These are phyloP conservation scores for Malus sylvestris DNA, from an alignment of 306 rosid species.

Conservation along the genomic window DNA sequence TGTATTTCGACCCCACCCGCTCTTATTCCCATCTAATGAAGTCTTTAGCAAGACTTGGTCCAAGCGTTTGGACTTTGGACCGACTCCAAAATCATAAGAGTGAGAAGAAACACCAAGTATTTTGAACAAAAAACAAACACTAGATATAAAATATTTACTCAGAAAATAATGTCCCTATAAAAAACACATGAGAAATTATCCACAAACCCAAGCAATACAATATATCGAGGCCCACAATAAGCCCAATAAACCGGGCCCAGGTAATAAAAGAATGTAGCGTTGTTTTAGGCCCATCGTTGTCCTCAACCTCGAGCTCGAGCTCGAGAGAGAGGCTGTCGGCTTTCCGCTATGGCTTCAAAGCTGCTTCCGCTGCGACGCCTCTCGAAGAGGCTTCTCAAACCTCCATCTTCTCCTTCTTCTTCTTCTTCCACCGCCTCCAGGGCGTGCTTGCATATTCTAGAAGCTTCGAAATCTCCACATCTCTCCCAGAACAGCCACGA, in stretches of 20 bases:
- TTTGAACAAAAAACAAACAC: no score
- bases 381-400: constrained; percentile 33
- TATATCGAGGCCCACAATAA: background rate
- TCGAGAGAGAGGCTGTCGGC: background rate
- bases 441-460: constrained; percentile 13
- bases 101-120: no score
- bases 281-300: background rate
- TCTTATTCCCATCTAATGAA: no score
- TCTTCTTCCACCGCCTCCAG: constrained; percentile 19
- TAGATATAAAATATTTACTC: no score
- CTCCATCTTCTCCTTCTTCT: constrained; percentile 15
- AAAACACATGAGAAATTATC: no score
- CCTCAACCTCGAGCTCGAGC: background rate
- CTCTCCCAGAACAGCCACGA: background rate
- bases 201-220: no score
- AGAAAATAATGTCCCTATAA: no score
- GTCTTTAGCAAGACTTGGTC: no score
- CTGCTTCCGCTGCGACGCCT: constrained; percentile 37
- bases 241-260: background rate
- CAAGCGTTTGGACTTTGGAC: no score
- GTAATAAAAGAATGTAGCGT: background rate
- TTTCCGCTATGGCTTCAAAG: constrained; percentile 43
- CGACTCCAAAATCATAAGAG: no score
- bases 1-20: no score
- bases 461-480: constrained; percentile 17